These are phyloP conservation scores for Phytophthora citricola DNA, from an alignment of 352 stramenopile species.

Conservation along the genomic window DNA sequence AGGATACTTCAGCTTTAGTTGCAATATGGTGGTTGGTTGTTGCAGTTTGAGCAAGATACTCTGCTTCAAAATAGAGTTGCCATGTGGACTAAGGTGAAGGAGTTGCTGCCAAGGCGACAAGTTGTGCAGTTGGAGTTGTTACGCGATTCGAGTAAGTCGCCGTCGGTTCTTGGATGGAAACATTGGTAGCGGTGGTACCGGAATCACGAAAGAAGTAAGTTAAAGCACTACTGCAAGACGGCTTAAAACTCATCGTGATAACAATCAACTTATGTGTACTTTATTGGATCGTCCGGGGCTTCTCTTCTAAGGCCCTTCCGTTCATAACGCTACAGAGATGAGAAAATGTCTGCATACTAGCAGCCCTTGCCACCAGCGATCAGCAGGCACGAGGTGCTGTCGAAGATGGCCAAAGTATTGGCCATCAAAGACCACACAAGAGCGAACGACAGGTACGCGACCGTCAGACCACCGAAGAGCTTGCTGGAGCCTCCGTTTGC, in stretches of 20 bases:
- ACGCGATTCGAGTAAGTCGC: no score
- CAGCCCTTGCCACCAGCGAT: conserved; percentile 52
- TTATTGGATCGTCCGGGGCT: conserved; percentile 25
- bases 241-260: conserved; percentile 14
- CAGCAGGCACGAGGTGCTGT: conserved; percentile 46
- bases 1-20: no score
- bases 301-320: conserved; percentile 16
- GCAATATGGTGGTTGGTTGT: no score
- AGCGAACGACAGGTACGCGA: conserved; percentile 44
- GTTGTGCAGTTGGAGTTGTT: no score
- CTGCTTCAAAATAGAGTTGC: no score
- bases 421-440: conserved; percentile 48
- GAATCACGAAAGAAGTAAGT: no score
- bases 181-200: no score
- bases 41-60: no score
- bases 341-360: conserved; percentile 9
- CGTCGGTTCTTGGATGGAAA: no score
- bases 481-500: conserved; percentile 43
- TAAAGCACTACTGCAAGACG: no score
- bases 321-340: conserved; percentile 25
- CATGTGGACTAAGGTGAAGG: no score
- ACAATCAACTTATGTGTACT: conserved; percentile 25
- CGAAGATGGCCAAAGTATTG: conserved; percentile 48
- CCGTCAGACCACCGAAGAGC: conserved; percentile 39
- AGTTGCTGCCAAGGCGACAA: no score